Base-by-base conservation (phyloP, 306 rosid species). In the Erythrophleum fordii region DNA sequence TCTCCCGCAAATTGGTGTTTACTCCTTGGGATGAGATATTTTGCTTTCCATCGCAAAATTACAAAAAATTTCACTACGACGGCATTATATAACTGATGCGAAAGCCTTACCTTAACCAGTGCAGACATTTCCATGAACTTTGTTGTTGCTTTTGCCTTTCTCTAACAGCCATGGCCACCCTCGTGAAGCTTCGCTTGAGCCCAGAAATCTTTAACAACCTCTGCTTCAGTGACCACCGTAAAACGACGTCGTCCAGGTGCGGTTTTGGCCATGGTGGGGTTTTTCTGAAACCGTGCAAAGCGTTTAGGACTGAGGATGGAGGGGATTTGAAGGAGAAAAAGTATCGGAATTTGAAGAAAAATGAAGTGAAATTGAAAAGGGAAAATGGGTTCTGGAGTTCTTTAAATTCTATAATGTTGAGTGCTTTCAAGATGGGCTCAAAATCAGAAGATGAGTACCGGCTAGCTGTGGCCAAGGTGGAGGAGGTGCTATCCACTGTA, bases 351-450 rank as follows among this genome's bases (percentile, higher is more conserved):
- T 81, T 79, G 84, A 86, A 83, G 88, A 88, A 79, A 72, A 58
- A 56, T 12, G 89, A 81, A 49, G 83, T 59, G 56, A 72, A 65
- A 59, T 35, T 76, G 72, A 44, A 84, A 70, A 83, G 72, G 89
- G 89, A 80, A 76, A 67, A 73, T 88, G 93, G 88, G 87, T 82
- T 95, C 89, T 95, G 96, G 98, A 85, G 73, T 31, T 91, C 88
- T 60, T 69, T 91, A 29, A 82, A n/a, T 77, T 74, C 89, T 78
- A 49, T 87, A 18, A 46, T 90, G 81, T 72, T 85, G 83, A 89
- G 86, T 51, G 83, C 86, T 77, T 81, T 92, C 75, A 79, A 87
- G 69, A 65, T 83, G 72, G 80, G 77, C 60, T 78, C 82, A 6
- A 89, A 88, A 39, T 86, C 86, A 1, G 91, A 81, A 60, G 94